These are phyloP conservation scores for Ceratocystis ficicola DNA, from an alignment of 2,329 filamentous ascomycete genomes.

Conservation along the genomic window DNA sequence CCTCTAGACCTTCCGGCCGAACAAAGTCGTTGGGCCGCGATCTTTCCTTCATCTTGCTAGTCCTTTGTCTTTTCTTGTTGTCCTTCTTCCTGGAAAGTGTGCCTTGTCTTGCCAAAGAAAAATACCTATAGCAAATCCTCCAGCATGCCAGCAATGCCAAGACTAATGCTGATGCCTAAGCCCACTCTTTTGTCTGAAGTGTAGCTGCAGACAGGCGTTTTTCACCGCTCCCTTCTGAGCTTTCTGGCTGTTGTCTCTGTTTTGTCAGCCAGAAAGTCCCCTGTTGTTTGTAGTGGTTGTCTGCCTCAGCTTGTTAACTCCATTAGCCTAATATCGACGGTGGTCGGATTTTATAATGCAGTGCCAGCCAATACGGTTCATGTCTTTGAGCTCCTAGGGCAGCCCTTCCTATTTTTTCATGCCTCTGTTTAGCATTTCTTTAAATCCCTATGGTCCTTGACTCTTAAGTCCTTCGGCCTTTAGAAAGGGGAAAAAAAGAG, in stretches of 20 bases:
- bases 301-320: not conserved
- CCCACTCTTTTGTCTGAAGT: not conserved
- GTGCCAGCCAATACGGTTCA: not conserved
- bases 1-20: not conserved
- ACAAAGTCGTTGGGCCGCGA: not conserved
- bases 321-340: not conserved
- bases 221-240: not conserved
- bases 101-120: not conserved
- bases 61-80: not conserved
- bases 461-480: no score
- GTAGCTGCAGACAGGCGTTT: constrained; percentile 4
- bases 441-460: not conserved
- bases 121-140: not conserved
- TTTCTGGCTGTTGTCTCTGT: not conserved
- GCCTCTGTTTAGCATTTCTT: not conserved
- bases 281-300: not conserved
- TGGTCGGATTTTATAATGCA: not conserved
- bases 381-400: not conserved
- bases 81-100: not conserved
- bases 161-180: constrained; percentile 10
- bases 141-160: constrained; percentile 6
- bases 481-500: no score
- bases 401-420: no score
- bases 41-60: not conserved
- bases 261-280: not conserved